These are phyloP conservation scores for Colletotrichum tamarilloi DNA, from an alignment of 2,329 filamentous ascomycete species.

Conservation along the genomic window DNA sequence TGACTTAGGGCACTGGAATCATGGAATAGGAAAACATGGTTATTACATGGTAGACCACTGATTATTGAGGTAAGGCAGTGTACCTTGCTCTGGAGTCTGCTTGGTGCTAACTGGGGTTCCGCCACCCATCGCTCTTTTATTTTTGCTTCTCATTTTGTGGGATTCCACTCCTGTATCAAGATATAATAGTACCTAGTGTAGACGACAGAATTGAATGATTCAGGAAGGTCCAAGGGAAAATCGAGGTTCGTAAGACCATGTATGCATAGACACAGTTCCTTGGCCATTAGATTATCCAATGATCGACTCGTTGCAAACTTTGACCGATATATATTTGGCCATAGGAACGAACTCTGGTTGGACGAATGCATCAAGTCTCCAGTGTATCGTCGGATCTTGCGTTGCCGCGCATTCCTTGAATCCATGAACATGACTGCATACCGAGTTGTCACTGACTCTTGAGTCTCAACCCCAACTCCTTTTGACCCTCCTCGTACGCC, in stretches of 20 bases:
- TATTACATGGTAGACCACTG: background rate
- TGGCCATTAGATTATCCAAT: background rate
- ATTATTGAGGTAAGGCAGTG: too few species aligned
- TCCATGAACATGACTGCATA: background rate
- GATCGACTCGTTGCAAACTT: background rate
- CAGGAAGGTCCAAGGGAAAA: background rate
- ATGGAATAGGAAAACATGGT: background rate
- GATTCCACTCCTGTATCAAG: background rate
- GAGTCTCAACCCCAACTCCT: background rate
- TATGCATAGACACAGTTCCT: background rate
- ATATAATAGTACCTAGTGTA: background rate
- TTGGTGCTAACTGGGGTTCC: background rate
- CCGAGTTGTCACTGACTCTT: too few species aligned
- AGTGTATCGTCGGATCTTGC: constrained; percentile 20
- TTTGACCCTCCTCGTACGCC: background rate
- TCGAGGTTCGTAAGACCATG: background rate
- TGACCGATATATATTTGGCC: background rate
- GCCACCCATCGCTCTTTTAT: background rate
- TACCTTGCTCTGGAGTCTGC: too few species aligned
- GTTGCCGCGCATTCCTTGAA: background rate
- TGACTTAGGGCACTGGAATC: background rate
- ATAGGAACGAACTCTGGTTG: background rate
- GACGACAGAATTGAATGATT: background rate
- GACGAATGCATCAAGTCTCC: background rate
- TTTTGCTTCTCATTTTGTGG: background rate